Evolutionary conservation across 352 stramenopile species (phyloP).

Genomic region (Saprolegnia parasitica): DNA sequence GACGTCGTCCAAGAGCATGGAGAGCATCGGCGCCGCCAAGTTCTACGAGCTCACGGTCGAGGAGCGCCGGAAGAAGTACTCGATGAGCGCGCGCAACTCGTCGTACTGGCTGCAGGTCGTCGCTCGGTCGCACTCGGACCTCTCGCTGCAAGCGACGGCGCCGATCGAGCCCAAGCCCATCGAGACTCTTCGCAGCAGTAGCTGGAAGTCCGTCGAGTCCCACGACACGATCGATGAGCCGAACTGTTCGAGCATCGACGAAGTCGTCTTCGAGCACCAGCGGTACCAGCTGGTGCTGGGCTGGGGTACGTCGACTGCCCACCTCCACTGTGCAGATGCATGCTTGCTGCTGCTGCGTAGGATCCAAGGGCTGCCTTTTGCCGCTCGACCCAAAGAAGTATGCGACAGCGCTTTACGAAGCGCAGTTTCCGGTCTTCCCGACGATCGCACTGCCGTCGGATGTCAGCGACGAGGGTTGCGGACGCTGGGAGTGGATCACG

Average conservation of each 20-base stretch:
- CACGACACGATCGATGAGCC: background rate
- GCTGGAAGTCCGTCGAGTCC: constrained; percentile 5
- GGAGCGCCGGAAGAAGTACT: background rate
- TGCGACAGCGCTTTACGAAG: constrained; percentile 35
- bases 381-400: constrained; percentile 68
- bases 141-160: constrained; percentile 20
- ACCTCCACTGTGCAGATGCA: background rate
- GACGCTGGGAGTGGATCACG: constrained; percentile 63
- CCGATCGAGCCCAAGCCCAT: background rate
- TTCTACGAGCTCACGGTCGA: background rate
- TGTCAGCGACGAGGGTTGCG: background rate
- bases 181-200: background rate
- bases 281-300: constrained; percentile 63
- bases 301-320: constrained; percentile 36
- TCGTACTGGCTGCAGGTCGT: constrained; percentile 28
- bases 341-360: background rate
- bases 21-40: background rate
- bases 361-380: constrained; percentile 65
- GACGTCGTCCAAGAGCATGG: background rate
- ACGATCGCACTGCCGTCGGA: constrained; percentile 42
- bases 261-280: constrained; percentile 69
- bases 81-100: constrained; percentile 24
- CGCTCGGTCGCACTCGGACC: constrained; percentile 25
- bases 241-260: constrained; percentile 19
- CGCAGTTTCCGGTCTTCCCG: constrained; percentile 48